Evolutionary conservation across 1,284 basidiomycete genomes (phyloP), one percentile per base, ranked within the genome.

Genomic region (Naganishia sp.): DNA sequence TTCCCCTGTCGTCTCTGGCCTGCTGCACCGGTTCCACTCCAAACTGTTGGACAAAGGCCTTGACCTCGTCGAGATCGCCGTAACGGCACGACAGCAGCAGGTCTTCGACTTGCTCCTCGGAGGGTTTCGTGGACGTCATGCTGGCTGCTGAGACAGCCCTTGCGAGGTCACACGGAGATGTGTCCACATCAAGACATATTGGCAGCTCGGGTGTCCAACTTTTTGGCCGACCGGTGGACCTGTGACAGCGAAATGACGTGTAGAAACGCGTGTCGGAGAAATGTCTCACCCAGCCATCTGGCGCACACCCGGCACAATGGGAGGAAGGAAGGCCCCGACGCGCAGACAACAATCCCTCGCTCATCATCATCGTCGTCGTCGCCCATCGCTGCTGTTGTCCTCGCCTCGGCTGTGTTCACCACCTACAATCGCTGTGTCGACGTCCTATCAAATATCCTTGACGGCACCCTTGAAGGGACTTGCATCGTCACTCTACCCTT

Each of bases 61-160:
- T 81, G 23, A 93, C 82, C 70, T 93, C 90, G 47, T 88, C 86
- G 65, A 90, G 77, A 71, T 94, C 92, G 50, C 92, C 92, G 76
- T 90, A 94, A 75, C 92, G 85, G 74, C 87, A 88, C 25, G 88
- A 84, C 13, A 93, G 85, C n/a, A 94, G 81, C 51, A 92, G 76
- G 3, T 94, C 90, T 47, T 90, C 86, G 51, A 83, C 78, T 57
- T 92, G 88, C 57, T 90, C 89, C 21, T 80, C 62, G 3, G 76
- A 72, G 3, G 78, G 79, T 5, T 54, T 47, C 15, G 47, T 10
- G 21, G 21, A 47, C 6, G 47, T 47, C 58, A 61, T 61, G 32
- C 28, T 47, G 6, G 45, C 32, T 50, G 32, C 18, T 23, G 6
- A 17, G 21, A 28, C 28, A 23, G n/a, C 9, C 15, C 23, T 11